Evolutionary conservation across 2,329 filamentous ascomycete species (phyloP).

Genomic region (Cladosporium sp.): DNA sequence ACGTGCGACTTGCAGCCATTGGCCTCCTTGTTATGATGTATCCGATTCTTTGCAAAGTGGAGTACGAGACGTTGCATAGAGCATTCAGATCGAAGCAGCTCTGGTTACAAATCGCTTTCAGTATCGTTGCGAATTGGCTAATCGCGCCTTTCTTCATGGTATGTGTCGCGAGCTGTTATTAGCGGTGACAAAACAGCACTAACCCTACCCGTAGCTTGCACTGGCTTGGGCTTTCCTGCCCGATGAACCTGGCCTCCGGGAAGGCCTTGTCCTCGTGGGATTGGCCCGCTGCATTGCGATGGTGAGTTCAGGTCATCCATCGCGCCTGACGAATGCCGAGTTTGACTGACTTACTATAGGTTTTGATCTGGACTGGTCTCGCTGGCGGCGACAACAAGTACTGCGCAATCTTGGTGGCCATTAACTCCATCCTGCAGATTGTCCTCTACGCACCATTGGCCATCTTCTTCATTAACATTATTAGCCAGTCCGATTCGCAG

Average conservation of each 20-base stretch:
- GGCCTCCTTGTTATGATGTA: conserved; percentile 89
- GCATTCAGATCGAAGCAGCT: conserved; percentile 57
- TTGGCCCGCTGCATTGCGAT: conserved; percentile 83
- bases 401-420: conserved; percentile 57
- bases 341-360: neutral
- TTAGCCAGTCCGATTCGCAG: conserved; percentile 33
- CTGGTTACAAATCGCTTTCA: conserved; percentile 75
- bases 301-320: conserved; percentile 42
- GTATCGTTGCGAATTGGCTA: conserved; percentile 74
- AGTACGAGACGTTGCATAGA: conserved; percentile 67
- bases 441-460: conserved; percentile 44
- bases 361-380: conserved; percentile 68
- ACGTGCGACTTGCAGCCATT: conserved; percentile 44
- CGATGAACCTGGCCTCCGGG: conserved; percentile 42
- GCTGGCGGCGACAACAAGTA: conserved; percentile 74
- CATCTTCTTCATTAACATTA: conserved; percentile 57
- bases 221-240: conserved; percentile 60
- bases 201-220: conserved; percentile 28
- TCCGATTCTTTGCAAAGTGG: conserved; percentile 79
- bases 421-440: conserved; percentile 45
- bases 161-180: neutral
- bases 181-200: neutral
- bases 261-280: conserved; percentile 73
- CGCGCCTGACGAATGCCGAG: too few species aligned
- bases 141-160: conserved; percentile 80